Conservation (phyloP, 2,329 filamentous ascomycete species). For the Helicocarpus griseus region DNA sequence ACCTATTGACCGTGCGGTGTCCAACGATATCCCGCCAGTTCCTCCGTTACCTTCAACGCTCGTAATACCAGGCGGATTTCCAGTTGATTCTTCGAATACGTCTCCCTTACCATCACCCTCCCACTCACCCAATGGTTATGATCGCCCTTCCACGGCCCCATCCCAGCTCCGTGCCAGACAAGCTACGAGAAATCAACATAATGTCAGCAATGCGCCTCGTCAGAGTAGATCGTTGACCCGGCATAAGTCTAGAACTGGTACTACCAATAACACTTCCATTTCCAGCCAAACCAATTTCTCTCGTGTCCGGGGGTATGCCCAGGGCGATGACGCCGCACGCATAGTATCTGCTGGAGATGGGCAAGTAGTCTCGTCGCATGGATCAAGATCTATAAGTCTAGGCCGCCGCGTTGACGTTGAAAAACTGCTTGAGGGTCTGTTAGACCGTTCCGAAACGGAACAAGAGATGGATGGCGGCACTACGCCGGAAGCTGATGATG, state of each 20-base stretch:
- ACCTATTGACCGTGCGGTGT: constrained; percentile 9
- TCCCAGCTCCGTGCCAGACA: constrained; percentile 7
- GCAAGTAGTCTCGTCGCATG: neutral
- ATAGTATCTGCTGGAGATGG: neutral
- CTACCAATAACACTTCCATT: neutral
- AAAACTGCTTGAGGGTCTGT: constrained; percentile 28
- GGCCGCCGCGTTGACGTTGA: constrained; percentile 23
- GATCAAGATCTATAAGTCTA: constrained; percentile 7
- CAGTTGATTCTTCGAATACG: constrained; percentile 24
- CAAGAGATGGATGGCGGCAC: constrained; percentile 4
- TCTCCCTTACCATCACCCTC: constrained; percentile 16
- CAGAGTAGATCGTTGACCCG: constrained; percentile 22
- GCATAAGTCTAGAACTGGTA: constrained; percentile 17
- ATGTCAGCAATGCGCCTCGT: constrained; percentile 3
- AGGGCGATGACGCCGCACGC: neutral
- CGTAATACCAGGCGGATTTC: constrained; percentile 33
- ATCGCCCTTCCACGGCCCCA: constrained; percentile 15
- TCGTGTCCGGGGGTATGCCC: neutral
- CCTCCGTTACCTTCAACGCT: constrained; percentile 36
- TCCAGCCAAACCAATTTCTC: neutral
- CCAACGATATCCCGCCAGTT: constrained; percentile 35
- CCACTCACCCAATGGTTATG: constrained; percentile 15
- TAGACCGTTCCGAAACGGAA: constrained; percentile 17
- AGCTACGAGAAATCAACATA: constrained; percentile 4
- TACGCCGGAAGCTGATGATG: neutral